phyloP scores from a whole-genome alignment of 2,329 filamentous ascomycete species.

The Arthrobotrys conoides region DNA sequence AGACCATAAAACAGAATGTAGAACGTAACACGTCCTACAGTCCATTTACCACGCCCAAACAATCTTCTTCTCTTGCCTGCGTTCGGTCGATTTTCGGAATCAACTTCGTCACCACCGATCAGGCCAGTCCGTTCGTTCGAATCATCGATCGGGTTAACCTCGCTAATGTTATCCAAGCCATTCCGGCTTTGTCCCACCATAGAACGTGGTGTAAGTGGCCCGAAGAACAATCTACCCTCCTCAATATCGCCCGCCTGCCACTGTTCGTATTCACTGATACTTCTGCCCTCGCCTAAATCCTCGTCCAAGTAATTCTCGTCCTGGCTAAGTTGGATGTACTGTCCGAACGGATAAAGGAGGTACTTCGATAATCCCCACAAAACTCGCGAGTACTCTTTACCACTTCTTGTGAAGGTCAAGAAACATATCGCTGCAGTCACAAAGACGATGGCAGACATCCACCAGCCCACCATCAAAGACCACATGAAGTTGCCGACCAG shows the following conservation, averaged over 20 bases:
- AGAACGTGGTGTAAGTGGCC: slow-evolving; percentile 80
- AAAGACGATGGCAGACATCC: slow-evolving; percentile 84
- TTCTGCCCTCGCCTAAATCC: slow-evolving; percentile 93
- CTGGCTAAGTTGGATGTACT: slow-evolving; percentile 91
- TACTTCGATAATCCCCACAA: slow-evolving; percentile 88
- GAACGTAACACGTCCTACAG: slow-evolving; percentile 91
- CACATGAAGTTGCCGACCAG: slow-evolving; percentile 90
- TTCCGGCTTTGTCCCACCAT: slow-evolving; percentile 87
- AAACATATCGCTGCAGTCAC: slow-evolving; percentile 83
- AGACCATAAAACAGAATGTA: slow-evolving; percentile 96
- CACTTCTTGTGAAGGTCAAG: slow-evolving; percentile 81
- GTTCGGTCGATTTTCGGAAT: slow-evolving; percentile 65
- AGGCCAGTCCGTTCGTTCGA: slow-evolving; percentile 70
- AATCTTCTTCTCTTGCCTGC: slow-evolving; percentile 80
- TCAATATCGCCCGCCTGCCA: slow-evolving; percentile 99
- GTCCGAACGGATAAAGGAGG: slow-evolving; percentile 95
- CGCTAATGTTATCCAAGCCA: slow-evolving; percentile 88
- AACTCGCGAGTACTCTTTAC: slow-evolving; percentile 85
- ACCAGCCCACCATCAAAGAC: slow-evolving; percentile 95
- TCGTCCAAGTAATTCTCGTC: slow-evolving; percentile 95
- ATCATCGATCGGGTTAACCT: slow-evolving; percentile 88
- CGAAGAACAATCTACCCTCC: slow-evolving; percentile 95
- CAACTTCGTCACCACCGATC: slow-evolving; percentile 70
- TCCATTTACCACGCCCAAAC: slow-evolving; percentile 97
- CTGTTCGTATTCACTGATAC: slow-evolving; percentile 98